Evolutionary conservation across 202 grass and related monocot species (phyloP).

Genomic region (Saccharum hybrid): DNA sequence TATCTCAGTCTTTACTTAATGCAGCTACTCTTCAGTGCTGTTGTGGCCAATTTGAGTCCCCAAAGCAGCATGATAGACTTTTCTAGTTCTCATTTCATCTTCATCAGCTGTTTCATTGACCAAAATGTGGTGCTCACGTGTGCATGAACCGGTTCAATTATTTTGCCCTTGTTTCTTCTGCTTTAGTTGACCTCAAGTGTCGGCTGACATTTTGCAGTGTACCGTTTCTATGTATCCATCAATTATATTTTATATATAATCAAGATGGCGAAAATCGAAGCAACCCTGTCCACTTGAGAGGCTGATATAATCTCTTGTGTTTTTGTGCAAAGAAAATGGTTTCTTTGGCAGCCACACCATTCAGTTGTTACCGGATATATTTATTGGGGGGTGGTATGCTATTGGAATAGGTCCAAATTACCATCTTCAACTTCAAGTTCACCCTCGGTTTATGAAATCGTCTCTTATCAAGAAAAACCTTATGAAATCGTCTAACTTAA

Average conservation of each 20-base stretch:
- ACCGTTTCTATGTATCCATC: neutral
- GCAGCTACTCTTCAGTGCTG: neutral
- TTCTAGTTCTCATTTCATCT: neutral
- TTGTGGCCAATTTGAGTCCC: neutral
- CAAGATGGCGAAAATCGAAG: neutral
- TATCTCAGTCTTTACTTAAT: neutral
- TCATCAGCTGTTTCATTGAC: neutral
- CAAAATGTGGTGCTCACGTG: neutral
- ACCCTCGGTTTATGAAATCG: too few relatives aligned
- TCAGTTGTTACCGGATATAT: neutral
- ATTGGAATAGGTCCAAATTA: too few relatives aligned
- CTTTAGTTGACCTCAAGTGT: neutral
- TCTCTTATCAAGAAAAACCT: too few relatives aligned
- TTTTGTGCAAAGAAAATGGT: too few relatives aligned
- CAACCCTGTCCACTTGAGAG: neutral
- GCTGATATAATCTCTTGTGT: too few relatives aligned
- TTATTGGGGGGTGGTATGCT: neutral
- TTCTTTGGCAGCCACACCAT: too few relatives aligned
- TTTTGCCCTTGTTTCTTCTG: neutral
- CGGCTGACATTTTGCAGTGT: neutral
- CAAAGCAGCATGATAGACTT: neutral
- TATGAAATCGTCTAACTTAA: too few relatives aligned
- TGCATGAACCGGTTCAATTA: neutral
- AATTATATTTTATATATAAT: neutral
- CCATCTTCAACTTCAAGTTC: too few relatives aligned